Evolutionary conservation across 1,139 yeast species (phyloP), one percentile per base, ranked within the genome.

Genomic region (Eremothecium cymbalariae): DNA sequence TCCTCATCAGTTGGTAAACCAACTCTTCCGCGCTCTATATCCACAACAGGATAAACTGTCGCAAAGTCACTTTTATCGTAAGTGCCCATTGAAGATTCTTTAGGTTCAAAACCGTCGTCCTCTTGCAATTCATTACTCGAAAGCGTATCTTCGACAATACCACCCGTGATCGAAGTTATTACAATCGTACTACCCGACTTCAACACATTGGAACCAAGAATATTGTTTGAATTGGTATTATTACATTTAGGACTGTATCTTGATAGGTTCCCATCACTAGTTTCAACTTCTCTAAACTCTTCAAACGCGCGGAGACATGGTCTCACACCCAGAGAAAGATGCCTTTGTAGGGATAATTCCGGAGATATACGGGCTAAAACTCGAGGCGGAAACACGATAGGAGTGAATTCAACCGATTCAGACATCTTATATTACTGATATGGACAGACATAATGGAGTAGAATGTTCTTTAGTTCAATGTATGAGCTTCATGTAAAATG

Each of bases 1-100:
- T 88, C 96, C 60, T 88, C 96, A 46, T 79, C 86, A 1, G 93
- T 77, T 15, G 96, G 96, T 2, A 90, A 85, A 22, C 86, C 84
- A 4, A 63, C 64, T 37, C 85, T 66, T 13, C 94, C 95, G 39
- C 93, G 66, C 47, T 84, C 93, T 21, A 21, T 13, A n/a, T 34
- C 38, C 8, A 88, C 88, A 28, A 83, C 79, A 0, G 95, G 93
- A 52, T 72, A 85, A 0, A 80, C 68, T 0, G 77, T 58, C 1
- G 77, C 60, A 44, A 55, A 50, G 7, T 52, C 47, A 1, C 42
- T 32, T 47, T 39, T n/a, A 40, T 33, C 4, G 39, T 43, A 9
- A 42, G 39, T n/a, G 52, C 50, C 31, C 63, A 59, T 8, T 64
- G 58, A 33, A 57, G 48, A n/a, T n/a, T n/a, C n/a, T n/a, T n/a